These are phyloP conservation scores for Phycomyces blakesleeanus DNA, from an alignment of 192 early-diverging fungal genomes.

Conservation along the genomic window DNA sequence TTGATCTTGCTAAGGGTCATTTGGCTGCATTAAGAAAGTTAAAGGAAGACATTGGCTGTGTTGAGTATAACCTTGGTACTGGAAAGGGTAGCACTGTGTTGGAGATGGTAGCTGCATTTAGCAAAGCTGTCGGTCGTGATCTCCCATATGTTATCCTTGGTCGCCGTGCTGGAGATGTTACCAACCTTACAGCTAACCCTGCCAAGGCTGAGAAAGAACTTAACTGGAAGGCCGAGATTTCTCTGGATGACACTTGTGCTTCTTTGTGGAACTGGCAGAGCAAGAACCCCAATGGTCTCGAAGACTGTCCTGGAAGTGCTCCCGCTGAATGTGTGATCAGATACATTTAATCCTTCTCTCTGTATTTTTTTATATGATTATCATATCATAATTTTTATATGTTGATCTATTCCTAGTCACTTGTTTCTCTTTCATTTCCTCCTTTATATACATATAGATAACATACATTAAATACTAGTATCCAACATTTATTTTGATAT, in stretches of 20 bases:
- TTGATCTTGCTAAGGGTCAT: conserved; percentile 88
- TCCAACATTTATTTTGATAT: not conserved
- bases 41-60: conserved; percentile 48
- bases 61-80: conserved; percentile 86
- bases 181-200: conserved; percentile 78
- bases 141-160: conserved; percentile 66
- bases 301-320: conserved; percentile 27
- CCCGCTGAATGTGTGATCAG: conserved; percentile 24
- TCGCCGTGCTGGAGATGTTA: conserved; percentile 83
- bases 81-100: conserved; percentile 88
- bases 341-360: conserved; percentile 15
- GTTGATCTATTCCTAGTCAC: not conserved
- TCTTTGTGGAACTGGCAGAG: conserved; percentile 74
- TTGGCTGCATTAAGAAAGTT: conserved; percentile 82
- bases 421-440: no score
- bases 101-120: conserved; percentile 85
- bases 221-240: conserved; percentile 57
- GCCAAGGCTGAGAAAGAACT: conserved; percentile 55
- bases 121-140: conserved; percentile 72
- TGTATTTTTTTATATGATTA: not conserved
- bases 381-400: not conserved
- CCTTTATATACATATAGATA: conserved; percentile 5
- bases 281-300: conserved; percentile 63
- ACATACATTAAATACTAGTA: not conserved
- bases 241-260: conserved; percentile 61